These are phyloP conservation scores for Ustilago lituana DNA, from an alignment of 1,284 basidiomycete species.

Conservation along the genomic window DNA sequence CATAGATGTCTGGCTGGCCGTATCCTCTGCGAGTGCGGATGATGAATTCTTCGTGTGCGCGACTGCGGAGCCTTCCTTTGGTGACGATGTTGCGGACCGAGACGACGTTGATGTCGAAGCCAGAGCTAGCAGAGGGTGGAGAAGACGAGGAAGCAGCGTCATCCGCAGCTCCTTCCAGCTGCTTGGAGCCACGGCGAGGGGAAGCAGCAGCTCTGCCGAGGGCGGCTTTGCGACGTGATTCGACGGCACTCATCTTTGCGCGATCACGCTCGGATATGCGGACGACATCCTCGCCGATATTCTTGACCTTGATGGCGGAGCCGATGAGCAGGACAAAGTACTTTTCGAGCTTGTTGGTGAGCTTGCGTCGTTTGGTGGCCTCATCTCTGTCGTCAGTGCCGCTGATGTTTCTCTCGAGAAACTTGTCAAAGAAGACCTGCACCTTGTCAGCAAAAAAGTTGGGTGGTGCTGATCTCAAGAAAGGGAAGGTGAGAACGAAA, in stretches of 20 bases:
- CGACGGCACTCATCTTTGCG: constrained; percentile 46
- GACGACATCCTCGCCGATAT: constrained; percentile 59
- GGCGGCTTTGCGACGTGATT: constrained; percentile 52
- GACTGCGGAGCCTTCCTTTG: constrained; percentile 56
- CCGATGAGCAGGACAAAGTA: constrained; percentile 58
- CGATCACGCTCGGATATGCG: constrained; percentile 59
- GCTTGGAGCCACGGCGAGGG: neutral
- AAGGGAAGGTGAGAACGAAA: constrained; percentile 66
- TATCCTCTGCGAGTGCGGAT: constrained; percentile 79
- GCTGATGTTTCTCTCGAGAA: constrained; percentile 62
- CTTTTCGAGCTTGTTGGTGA: constrained; percentile 52
- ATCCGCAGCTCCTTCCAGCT: constrained; percentile 3
- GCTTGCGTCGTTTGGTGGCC: constrained; percentile 48
- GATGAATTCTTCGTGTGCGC: constrained; percentile 78
- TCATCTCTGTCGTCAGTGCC: constrained; percentile 54
- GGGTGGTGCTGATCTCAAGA: constrained; percentile 61
- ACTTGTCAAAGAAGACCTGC: constrained; percentile 63
- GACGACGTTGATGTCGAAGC: constrained; percentile 63
- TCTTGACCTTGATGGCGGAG: constrained; percentile 56
- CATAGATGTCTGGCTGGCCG: constrained; percentile 80
- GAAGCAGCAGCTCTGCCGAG: constrained; percentile 31
- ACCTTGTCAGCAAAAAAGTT: constrained; percentile 66
- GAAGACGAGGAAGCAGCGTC: constrained; percentile 1
- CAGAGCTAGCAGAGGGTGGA: neutral
- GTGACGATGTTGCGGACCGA: constrained; percentile 55